These are phyloP conservation scores for Diaporthe citriasiana DNA, from an alignment of 2,329 filamentous ascomycete species.

Conservation along the genomic window DNA sequence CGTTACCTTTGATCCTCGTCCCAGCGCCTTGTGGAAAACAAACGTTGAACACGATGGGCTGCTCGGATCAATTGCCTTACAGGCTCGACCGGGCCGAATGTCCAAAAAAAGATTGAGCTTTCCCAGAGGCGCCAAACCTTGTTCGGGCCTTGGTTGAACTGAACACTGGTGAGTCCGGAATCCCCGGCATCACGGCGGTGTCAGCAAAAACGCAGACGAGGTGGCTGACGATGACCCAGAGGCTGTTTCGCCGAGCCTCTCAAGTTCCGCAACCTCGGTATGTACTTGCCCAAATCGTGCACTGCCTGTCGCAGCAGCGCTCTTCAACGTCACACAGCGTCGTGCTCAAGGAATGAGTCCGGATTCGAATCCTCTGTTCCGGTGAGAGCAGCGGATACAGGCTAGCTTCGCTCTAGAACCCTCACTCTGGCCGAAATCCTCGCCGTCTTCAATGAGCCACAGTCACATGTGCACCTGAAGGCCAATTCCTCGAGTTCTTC, in stretches of 20 bases:
- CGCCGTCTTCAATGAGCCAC: not conserved
- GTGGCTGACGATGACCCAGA: conserved; percentile 18
- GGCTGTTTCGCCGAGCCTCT: conserved; percentile 3
- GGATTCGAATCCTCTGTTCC: not conserved
- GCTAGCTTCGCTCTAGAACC: not conserved
- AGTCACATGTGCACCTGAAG: not conserved
- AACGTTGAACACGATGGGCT: not conserved
- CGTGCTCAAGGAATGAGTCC: not conserved
- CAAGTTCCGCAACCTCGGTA: not conserved
- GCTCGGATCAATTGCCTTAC: not conserved
- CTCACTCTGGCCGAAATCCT: not conserved
- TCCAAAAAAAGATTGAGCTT: conserved; percentile 21
- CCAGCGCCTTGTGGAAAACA: not conserved
- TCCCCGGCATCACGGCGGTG: not conserved
- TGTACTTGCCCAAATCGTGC: not conserved
- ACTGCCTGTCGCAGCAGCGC: not conserved
- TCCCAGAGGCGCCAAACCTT: not conserved
- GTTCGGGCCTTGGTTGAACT: not conserved
- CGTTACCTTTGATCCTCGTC: conserved; percentile 33
- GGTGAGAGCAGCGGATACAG: not conserved
- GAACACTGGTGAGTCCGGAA: not conserved
- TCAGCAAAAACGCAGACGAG: conserved; percentile 18
- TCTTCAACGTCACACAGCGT: conserved; percentile 13
- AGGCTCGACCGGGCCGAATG: conserved; percentile 20
- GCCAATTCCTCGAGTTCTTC: not conserved